These are phyloP conservation scores for Malus hybrid DNA, from an alignment of 331 rosid genomes.

Conservation along the genomic window DNA sequence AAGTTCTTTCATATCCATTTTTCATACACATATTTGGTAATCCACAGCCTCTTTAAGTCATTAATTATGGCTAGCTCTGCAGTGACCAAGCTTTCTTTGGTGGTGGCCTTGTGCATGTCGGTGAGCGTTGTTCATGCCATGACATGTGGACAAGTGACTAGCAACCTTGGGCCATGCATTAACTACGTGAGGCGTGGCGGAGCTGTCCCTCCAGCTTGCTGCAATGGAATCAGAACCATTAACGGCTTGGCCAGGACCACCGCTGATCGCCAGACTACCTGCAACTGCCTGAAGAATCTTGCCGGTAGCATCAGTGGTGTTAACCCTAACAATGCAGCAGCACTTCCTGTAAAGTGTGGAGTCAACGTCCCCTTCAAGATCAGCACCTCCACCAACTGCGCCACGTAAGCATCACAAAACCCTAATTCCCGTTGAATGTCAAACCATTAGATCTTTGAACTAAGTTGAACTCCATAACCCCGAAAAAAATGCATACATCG, in stretches of 20 bases:
- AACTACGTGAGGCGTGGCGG: neutral
- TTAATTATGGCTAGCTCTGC: neutral
- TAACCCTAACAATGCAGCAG: neutral
- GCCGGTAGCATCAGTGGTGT: neutral
- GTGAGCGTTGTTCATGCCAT: constrained; percentile 15
- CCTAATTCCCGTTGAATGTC: no score
- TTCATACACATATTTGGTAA: neutral
- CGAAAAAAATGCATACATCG: no score
- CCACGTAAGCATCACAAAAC: neutral
- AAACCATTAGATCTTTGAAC: no score
- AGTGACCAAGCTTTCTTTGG: constrained; percentile 3
- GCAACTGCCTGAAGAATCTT: constrained; percentile 20
- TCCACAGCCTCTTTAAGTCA: neutral
- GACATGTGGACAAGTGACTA: constrained; percentile 13
- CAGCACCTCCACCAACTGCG: constrained; percentile 33
- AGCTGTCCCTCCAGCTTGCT: neutral
- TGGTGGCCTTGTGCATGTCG: constrained; percentile 12
- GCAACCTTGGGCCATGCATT: neutral
- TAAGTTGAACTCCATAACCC: no score
- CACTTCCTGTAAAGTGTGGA: constrained; percentile 25
- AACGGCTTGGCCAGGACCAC: constrained; percentile 22
- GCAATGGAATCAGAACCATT: constrained; percentile 17
- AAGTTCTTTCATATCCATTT: neutral
- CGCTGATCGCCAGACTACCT: constrained; percentile 20
- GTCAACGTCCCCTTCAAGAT: constrained; percentile 29